Evolutionary conservation across 305 asterid genomes (phyloP).

Genomic region (Petunia hybrid): DNA sequence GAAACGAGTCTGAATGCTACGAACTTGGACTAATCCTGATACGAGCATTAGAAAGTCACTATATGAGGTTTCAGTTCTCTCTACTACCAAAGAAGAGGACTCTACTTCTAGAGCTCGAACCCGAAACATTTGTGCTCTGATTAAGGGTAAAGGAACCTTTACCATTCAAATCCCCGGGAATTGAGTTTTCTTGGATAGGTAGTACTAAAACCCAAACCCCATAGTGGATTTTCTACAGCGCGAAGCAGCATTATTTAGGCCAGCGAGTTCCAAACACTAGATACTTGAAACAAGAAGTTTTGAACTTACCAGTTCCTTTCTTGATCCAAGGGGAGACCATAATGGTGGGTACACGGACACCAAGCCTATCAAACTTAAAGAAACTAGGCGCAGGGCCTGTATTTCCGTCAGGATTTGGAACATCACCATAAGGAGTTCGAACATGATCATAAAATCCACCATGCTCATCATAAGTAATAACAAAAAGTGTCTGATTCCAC

Average conservation of each 20-base stretch:
- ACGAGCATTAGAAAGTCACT: background rate
- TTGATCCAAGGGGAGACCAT: constrained; percentile 96
- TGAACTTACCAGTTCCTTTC: constrained; percentile 71
- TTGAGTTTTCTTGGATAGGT: background rate
- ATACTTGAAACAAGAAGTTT: background rate
- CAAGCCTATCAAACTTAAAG: constrained; percentile 85
- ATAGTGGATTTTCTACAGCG: no score
- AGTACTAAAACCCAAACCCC: background rate
- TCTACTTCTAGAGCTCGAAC: background rate
- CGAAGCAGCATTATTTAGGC: background rate
- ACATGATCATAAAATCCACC: constrained; percentile 94
- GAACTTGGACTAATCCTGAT: background rate
- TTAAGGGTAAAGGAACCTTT: background rate
- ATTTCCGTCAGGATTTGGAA: constrained; percentile 86
- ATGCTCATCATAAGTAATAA: constrained; percentile 81
- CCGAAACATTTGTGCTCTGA: background rate
- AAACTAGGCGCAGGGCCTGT: constrained; percentile 79
- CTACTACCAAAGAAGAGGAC: background rate
- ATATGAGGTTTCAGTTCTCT: background rate
- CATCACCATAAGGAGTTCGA: constrained; percentile 63
- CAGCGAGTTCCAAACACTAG: background rate
- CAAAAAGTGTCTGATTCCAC: constrained; percentile 75
- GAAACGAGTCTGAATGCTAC: background rate
- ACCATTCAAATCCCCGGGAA: background rate
- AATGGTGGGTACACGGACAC: constrained; percentile 86